These are phyloP conservation scores for Ganoderma multipileum DNA, from an alignment of 1,284 basidiomycete species.

Conservation along the genomic window DNA sequence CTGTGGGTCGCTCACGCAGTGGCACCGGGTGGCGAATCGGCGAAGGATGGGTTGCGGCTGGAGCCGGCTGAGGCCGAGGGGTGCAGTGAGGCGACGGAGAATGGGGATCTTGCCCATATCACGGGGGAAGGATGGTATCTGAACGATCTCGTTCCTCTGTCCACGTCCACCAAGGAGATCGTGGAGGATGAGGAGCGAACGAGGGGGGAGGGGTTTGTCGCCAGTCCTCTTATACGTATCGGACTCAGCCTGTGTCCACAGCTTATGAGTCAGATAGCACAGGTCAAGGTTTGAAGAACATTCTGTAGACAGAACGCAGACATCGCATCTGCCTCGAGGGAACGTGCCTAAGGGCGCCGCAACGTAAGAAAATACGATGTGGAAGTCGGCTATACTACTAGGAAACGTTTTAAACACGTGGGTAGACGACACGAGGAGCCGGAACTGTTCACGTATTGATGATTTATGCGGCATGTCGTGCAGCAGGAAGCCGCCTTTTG, in stretches of 20 bases:
- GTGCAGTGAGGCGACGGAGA: background rate
- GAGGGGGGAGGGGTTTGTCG: background rate
- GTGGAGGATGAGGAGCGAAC: background rate
- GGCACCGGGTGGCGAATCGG: background rate
- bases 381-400: background rate
- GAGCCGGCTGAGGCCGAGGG: background rate
- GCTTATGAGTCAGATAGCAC: background rate
- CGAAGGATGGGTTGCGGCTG: background rate
- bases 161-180: background rate
- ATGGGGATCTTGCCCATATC: conserved; percentile 2
- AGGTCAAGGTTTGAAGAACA: background rate
- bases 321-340: background rate
- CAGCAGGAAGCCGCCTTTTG: background rate
- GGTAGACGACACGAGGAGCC: background rate
- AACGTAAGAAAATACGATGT: background rate
- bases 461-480: background rate
- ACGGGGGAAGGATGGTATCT: background rate
- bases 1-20: background rate
- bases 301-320: background rate
- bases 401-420: background rate
- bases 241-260: background rate
- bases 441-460: background rate
- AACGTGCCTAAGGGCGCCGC: background rate
- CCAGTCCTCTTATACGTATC: background rate
- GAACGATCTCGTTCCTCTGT: background rate